Conservation (phyloP, 2,329 filamentous ascomycete species). For the Microsporum ferrugineum region DNA sequence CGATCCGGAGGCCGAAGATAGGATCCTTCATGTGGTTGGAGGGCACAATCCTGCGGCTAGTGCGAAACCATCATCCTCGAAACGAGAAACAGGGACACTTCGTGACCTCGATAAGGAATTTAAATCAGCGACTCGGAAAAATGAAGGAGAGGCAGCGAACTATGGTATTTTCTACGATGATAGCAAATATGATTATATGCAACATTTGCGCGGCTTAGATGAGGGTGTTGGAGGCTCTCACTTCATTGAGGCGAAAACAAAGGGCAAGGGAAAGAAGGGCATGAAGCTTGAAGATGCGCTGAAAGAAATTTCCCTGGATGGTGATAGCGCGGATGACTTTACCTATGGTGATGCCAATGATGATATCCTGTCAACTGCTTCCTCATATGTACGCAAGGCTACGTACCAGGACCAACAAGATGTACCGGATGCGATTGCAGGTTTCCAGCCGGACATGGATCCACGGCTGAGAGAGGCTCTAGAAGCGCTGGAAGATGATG, state of each 20-base stretch:
- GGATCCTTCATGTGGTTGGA: constrained; percentile 67
- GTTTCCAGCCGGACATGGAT: constrained; percentile 97
- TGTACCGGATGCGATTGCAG: constrained; percentile 78
- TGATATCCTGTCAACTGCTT: constrained; percentile 38
- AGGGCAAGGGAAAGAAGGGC: constrained; percentile 52
- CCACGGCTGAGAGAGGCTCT: constrained; percentile 79
- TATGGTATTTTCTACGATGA: constrained; percentile 94
- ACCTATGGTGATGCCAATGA: constrained; percentile 10
- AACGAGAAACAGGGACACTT: constrained; percentile 52
- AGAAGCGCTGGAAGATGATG: constrained; percentile 89
- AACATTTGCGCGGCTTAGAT: constrained; percentile 86
- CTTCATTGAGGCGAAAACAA: constrained; percentile 60
- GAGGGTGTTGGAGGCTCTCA: constrained; percentile 57
- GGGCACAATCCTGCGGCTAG: constrained; percentile 24
- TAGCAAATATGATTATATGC: constrained; percentile 97
- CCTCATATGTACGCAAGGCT: constrained; percentile 61
- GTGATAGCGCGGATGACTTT: constrained; percentile 26
- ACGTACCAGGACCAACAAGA: constrained; percentile 92
- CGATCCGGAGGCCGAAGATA: constrained; percentile 75
- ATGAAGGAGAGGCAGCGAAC: constrained; percentile 92
- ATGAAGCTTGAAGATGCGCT: constrained; percentile 80
- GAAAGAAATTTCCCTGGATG: constrained; percentile 42
- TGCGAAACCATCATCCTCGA: constrained; percentile 20
- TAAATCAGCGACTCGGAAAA: constrained; percentile 59
- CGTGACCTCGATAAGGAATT: constrained; percentile 67